Base-by-base conservation (phyloP, 2,329 filamentous ascomycete genomes). In the Alternaria ethzedia region DNA sequence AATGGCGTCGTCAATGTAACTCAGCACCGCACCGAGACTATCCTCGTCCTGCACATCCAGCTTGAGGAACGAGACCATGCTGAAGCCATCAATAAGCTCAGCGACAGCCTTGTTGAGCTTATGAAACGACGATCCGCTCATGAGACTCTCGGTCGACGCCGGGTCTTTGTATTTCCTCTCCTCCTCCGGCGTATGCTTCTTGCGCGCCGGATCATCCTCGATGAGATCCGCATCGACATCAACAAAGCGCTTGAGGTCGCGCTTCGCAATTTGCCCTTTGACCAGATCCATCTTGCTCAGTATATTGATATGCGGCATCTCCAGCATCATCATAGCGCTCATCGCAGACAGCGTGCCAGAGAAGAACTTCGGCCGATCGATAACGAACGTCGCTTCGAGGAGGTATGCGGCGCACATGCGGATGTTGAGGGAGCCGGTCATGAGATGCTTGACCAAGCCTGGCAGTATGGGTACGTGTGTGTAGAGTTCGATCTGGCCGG, bases 281-380 rank as follows among this genome's bases (percentile, higher is more conserved):
- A 98, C 89, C 65, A 98, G 87, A 79, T 99, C 96, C 94, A 98
- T 98, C 83, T 99, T 99, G 77, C 91, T 96, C 59, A 99, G 84
- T 64, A 99, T 91, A 79, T 99, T 99, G 77, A 99, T 89, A 78
- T 99, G 96, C 5, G 96, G 96, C 68, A 98, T 89, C 82, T 98
- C 96, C 67, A 99, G 88, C 93, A 98, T 96, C 75, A 99, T 89
- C 96, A 99, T 99, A 68, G 96, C 94, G 75, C 92, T 96, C 96
- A 99, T 98, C 69, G 96, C 96, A 77, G 92, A 96, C 64, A 99
- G 85, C 0, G 96, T 97, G 12, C 96, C 96, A 0, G 96, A 91
- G 81, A 99, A 98, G 86, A 97, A 99, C 83, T 98, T 99, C 75
- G 96, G 92, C 64, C 93, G 90, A 82, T 99, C 96, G 66, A 97